Percentiles rank a stretch among this genome's conserved stretches.
Evolutionary conservation across 2,329 filamentous ascomycete species (phyloP).

Genomic region (Eutypa lata): DNA sequence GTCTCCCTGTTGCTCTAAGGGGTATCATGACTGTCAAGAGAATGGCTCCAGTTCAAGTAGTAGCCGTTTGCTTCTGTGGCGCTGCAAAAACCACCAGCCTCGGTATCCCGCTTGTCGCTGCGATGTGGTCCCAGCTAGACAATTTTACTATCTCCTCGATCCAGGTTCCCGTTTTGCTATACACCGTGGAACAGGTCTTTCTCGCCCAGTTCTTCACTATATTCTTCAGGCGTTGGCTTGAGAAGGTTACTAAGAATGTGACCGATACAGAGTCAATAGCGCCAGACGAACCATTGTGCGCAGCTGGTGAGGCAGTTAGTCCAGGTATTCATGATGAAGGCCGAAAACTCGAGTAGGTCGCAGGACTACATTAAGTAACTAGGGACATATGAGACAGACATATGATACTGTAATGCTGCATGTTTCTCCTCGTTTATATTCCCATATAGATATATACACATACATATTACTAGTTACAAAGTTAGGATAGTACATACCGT

Average conservation of each 20-base stretch:
- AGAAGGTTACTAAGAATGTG: slow-evolving; percentile 21
- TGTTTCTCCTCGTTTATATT: no score
- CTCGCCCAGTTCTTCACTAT: slow-evolving; percentile 29
- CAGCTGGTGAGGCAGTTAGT: slow-evolving; percentile 1
- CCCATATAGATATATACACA: no score
- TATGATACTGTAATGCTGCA: no score
- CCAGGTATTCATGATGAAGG: not conserved
- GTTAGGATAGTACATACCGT: no score
- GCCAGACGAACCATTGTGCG: slow-evolving; percentile 4
- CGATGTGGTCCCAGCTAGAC: slow-evolving; percentile 62
- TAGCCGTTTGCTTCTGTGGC: slow-evolving; percentile 71
- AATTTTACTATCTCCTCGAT: slow-evolving; percentile 54
- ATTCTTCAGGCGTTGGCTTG: slow-evolving; percentile 45
- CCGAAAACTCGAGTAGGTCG: not conserved
- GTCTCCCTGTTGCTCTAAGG: slow-evolving; percentile 26
- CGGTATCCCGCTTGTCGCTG: slow-evolving; percentile 64
- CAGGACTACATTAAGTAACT: not conserved
- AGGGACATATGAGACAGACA: no score
- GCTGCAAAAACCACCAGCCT: slow-evolving; percentile 71
- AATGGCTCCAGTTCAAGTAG: slow-evolving; percentile 58
- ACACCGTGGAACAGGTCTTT: slow-evolving; percentile 53
- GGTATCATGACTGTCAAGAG: slow-evolving; percentile 44
- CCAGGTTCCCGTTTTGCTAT: slow-evolving; percentile 62
- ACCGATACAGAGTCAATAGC: slow-evolving; percentile 17
- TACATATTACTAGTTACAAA: no score